Conservation (phyloP, 441 rosid genomes). For the Manihot esculenta region DNA sequence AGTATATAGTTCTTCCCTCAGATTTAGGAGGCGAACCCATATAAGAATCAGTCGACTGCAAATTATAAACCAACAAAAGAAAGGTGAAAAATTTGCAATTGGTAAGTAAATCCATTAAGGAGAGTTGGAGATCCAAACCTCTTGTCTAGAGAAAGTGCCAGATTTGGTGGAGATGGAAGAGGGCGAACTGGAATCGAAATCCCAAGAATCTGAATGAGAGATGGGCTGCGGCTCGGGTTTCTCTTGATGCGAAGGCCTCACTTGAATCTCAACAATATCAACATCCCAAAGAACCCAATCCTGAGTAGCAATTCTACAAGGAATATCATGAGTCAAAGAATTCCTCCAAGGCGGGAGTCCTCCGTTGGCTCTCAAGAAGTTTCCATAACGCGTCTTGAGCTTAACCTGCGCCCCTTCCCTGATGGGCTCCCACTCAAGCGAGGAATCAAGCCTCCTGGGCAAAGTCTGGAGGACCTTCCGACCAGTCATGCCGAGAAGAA, state of each 20-base stretch:
- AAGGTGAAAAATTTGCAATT: neutral
- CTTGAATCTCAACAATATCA: conserved; percentile 62
- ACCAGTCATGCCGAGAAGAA: conserved; percentile 81
- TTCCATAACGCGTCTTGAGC: conserved; percentile 68
- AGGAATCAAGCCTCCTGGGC: conserved; percentile 62
- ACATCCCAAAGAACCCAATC: conserved; percentile 82
- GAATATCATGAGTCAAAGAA: conserved; percentile 84
- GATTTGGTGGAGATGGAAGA: conserved; percentile 42
- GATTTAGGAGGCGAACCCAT: conserved; percentile 55
- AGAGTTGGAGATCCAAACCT: conserved; percentile 40
- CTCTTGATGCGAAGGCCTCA: conserved; percentile 31
- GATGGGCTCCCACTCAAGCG: conserved; percentile 82
- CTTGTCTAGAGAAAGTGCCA: conserved; percentile 52
- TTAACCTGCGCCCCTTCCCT: conserved; percentile 55
- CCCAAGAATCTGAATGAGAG: conserved; percentile 52
- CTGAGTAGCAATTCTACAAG: conserved; percentile 71
- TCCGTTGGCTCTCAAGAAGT: conserved; percentile 82
- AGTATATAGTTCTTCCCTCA: conserved; percentile 77
- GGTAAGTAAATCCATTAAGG: neutral
- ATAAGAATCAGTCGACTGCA: conserved; percentile 61
- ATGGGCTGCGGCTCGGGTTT: conserved; percentile 30
- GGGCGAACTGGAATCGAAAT: conserved; percentile 42
- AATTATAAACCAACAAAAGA: neutral
- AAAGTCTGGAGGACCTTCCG: conserved; percentile 65
- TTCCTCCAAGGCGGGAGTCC: conserved; percentile 96